A percentile compares a stretch with the other conserved stretches of the same genome.
Conservation (phyloP, 805 yeast genomes). For the Zygosaccharomyces lentus region DNA sequence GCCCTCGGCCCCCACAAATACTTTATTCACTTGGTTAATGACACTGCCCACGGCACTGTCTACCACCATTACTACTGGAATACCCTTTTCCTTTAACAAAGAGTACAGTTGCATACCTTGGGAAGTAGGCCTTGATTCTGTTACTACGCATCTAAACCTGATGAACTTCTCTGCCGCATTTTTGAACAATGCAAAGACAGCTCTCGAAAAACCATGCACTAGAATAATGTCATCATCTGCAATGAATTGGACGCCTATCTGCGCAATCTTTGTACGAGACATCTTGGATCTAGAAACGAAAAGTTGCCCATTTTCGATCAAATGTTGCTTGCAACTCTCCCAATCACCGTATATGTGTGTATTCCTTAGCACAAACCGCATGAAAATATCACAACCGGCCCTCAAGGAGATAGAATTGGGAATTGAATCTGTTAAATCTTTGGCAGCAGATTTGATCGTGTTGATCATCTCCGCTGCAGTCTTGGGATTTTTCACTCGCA, state of each 20-base stretch:
- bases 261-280: constrained; percentile 82
- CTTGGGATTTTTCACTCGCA: constrained; percentile 78
- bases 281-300: constrained; percentile 90
- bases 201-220: constrained; percentile 90
- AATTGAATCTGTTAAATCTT: constrained; percentile 68
- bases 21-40: constrained; percentile 85
- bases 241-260: constrained; percentile 81
- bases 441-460: constrained; percentile 71
- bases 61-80: constrained; percentile 83
- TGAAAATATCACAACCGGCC: constrained; percentile 97
- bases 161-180: constrained; percentile 74
- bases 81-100: constrained; percentile 59
- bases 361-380: constrained; percentile 87
- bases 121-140: constrained; percentile 86
- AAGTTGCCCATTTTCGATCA: constrained; percentile 89
- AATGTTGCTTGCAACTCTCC: constrained; percentile 84
- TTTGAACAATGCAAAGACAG: constrained; percentile 69
- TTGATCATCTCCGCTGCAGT: constrained; percentile 92
- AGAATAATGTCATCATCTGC: constrained; percentile 88
- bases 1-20: constrained; percentile 97
- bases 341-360: constrained; percentile 82
- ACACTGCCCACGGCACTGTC: constrained; percentile 94
- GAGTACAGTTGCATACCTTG: constrained; percentile 72
- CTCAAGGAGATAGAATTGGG: constrained; percentile 88
- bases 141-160: constrained; percentile 84